These are phyloP conservation scores for Antitrichia curtipendula DNA, from an alignment of 225 moss, liverwort and hornwort genomes.

Conservation along the genomic window DNA sequence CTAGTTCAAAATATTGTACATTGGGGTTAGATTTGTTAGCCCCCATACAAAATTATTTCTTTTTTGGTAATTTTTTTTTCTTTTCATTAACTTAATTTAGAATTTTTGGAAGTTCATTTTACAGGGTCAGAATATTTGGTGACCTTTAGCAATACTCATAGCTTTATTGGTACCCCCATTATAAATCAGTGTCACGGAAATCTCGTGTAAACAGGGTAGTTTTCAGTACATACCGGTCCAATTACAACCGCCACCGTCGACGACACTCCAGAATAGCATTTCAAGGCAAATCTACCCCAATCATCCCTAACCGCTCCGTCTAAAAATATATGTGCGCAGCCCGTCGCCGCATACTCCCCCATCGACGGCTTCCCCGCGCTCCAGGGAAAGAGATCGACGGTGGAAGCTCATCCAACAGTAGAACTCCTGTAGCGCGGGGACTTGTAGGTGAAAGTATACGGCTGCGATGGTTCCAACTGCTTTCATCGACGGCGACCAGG, in stretches of 20 bases:
- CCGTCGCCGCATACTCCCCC: neutral
- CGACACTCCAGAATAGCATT: neutral
- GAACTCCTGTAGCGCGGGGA: neutral
- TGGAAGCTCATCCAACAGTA: neutral
- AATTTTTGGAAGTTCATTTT: too few species aligned
- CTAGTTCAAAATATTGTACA: too few species aligned
- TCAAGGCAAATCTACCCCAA: neutral
- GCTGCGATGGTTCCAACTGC: conserved; percentile 1
- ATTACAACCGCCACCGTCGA: neutral
- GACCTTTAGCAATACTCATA: too few species aligned
- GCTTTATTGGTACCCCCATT: too few species aligned
- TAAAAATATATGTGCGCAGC: neutral
- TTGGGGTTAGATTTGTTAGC: too few species aligned
- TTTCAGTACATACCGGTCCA: neutral
- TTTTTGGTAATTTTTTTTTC: too few species aligned
- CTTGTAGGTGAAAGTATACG: neutral
- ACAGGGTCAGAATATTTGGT: too few species aligned
- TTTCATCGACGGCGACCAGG: neutral
- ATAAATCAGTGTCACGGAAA: neutral
- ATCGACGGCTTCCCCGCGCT: neutral
- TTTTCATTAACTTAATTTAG: too few species aligned
- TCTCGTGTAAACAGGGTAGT: neutral
- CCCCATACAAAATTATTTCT: too few species aligned
- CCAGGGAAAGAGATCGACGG: neutral
- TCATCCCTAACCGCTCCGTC: neutral